Base-by-base conservation (phyloP, 768 basidiomycete species). In the Naganishia vishniacii region DNA sequence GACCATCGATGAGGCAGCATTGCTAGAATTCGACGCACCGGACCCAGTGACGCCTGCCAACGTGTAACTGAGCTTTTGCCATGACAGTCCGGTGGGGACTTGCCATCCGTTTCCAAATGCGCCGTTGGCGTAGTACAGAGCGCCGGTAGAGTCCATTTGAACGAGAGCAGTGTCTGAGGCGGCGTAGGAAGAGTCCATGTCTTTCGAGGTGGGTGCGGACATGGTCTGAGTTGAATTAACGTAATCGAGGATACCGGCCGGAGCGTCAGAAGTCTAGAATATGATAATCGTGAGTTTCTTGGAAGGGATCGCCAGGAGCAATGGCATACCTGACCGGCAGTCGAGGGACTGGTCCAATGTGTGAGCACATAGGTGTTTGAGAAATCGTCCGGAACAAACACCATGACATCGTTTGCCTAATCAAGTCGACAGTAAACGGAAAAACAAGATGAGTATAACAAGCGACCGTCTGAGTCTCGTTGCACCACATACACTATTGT, bases 381-480 rank as follows among this genome's bases (percentile, higher is more conserved):
- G 67, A 84, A 83, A 72, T 90, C 86, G 72, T 85, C 81, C 20
- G 89, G 88, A 65, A 90, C 81, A 78, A 84, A 91, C 2, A 86
- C 87, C 71, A 90, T 86, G 74, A 87, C 84, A 63, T 85, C 80
- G 69, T 88, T 87, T 15, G 86, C 84, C 81, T 86, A n/a, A 49
- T 11, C 49, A 11, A 48, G 25, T 5, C 25, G 32, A 62, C 48
- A 63, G 31, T 9, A n/a, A n/a, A 9, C 67, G 48, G 7, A 25
- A 48, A 42, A 31, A 4, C 8, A 25, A 40, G 59, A 26, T 15
- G 49, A 34, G 32, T 11, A 34, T 16, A 8, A 18, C 34, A 15
- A 7, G 34, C n/a, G n/a, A n/a, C n/a, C n/a, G n/a, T n/a, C n/a
- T n/a, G n/a, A n/a, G n/a, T 13, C 8, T 13, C 13, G 26, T 6